Percentiles rank a stretch among this genome's conserved stretches.
Conservation (phyloP, 371 early-diverging fungal genomes). For the Choanephora cucurbitarum region DNA sequence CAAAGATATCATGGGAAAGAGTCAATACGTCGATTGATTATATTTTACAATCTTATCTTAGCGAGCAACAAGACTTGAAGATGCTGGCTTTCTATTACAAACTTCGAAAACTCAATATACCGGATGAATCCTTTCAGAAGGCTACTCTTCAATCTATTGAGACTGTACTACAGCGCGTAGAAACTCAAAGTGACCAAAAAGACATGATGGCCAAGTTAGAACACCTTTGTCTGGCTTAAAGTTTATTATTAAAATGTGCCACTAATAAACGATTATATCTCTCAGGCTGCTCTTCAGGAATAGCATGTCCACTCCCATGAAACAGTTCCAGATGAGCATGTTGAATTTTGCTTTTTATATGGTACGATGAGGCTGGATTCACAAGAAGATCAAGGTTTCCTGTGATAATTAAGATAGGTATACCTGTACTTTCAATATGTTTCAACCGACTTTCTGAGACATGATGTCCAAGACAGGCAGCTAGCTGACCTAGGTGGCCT, state of each 20-base stretch:
- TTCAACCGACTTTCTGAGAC: slow-evolving; percentile 38
- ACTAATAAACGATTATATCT: slow-evolving; percentile 38
- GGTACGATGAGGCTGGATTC: slow-evolving; percentile 34
- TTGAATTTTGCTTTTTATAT: slow-evolving; percentile 27
- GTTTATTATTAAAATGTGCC: slow-evolving; percentile 19
- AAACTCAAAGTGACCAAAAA: slow-evolving; percentile 11
- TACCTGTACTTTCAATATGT: slow-evolving; percentile 27
- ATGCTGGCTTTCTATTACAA: slow-evolving; percentile 29
- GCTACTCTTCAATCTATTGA: slow-evolving; percentile 7
- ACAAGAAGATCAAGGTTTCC: slow-evolving; percentile 44
- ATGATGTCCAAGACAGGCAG: slow-evolving; percentile 40
- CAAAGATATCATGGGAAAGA: slow-evolving; percentile 12
- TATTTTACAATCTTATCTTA: slow-evolving; percentile 22
- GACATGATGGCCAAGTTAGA: slow-evolving; percentile 12
- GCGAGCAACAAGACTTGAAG: slow-evolving; percentile 27
- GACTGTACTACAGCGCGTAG: slow-evolving; percentile 4
- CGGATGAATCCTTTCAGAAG: slow-evolving; percentile 17
- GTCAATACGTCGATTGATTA: slow-evolving; percentile 15
- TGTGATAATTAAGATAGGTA: slow-evolving; percentile 44
- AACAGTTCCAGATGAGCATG: slow-evolving; percentile 39
- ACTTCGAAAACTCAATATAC: slow-evolving; percentile 19
- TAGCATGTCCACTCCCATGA: slow-evolving; percentile 47
- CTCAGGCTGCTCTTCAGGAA: slow-evolving; percentile 41
- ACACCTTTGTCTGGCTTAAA: not conserved
- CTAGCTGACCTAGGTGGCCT: slow-evolving; percentile 40